A percentile compares a stretch with the other conserved stretches of the same genome.
Conservation (phyloP, 306 rosid species). For the Quercus variabilis region DNA sequence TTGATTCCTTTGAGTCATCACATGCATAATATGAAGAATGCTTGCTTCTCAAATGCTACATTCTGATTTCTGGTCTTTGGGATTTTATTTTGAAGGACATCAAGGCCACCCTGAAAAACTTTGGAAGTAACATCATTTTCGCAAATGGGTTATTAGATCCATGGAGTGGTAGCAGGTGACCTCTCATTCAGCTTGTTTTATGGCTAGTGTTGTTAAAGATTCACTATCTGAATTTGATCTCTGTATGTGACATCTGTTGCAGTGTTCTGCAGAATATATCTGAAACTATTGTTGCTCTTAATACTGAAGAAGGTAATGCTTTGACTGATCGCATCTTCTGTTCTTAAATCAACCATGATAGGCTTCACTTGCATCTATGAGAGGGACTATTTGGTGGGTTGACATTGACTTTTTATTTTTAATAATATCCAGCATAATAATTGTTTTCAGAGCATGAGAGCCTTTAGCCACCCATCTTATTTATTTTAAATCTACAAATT, state of each 20-base stretch:
- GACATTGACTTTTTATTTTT: not conserved
- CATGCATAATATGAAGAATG: not conserved
- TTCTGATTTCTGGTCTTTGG: constrained; percentile 14
- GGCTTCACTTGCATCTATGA: not conserved
- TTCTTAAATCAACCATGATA: not conserved
- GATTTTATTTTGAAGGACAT: constrained; percentile 46
- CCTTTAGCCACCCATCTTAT: not conserved
- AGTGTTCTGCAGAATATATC: constrained; percentile 75
- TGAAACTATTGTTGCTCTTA: constrained; percentile 65
- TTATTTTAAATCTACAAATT: not conserved
- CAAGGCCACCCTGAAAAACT: constrained; percentile 41
- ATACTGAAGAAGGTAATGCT: constrained; percentile 64
- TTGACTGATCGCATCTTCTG: not conserved
- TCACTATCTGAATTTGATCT: constrained; percentile 2
- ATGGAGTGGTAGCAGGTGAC: constrained; percentile 92
- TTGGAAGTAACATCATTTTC: constrained; percentile 86
- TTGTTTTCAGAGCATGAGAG: not conserved
- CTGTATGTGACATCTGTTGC: constrained; percentile 32
- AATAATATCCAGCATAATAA: not conserved
- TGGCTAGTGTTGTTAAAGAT: not conserved
- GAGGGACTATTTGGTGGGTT: constrained; percentile 4
- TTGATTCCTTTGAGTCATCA: not conserved
- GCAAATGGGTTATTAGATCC: constrained; percentile 86
- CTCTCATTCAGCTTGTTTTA: constrained; percentile 4
- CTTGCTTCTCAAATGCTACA: not conserved